Evolutionary conservation across 2,329 filamentous ascomycete genomes (phyloP).

Genomic region (Pestalotiopsis fici): DNA sequence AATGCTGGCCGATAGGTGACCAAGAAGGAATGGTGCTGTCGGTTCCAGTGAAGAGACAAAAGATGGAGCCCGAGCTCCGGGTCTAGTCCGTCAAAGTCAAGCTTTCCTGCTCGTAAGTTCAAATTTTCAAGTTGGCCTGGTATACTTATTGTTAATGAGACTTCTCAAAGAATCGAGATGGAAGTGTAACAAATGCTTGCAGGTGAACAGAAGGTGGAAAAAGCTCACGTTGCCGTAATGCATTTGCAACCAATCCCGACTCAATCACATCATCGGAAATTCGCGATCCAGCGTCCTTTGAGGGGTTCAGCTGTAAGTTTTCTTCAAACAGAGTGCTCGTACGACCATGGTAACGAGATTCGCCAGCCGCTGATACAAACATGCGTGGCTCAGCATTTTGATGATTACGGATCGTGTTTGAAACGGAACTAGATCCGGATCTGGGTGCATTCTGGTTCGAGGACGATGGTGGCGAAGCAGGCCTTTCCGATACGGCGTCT

Average conservation of each 20-base stretch:
- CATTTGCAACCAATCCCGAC: constrained; percentile 47
- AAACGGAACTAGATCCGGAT: background rate
- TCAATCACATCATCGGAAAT: constrained; percentile 42
- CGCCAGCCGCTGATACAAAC: constrained; percentile 38
- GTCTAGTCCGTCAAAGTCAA: constrained; percentile 58
- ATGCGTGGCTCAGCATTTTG: constrained; percentile 32
- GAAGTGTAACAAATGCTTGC: background rate
- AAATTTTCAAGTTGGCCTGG: constrained; percentile 46
- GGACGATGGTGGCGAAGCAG: background rate
- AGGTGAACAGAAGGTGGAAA: background rate
- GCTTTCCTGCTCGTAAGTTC: constrained; percentile 42
- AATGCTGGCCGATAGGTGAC: constrained; percentile 55
- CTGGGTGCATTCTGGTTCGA: background rate
- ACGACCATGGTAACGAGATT: constrained; percentile 49
- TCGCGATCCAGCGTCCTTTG: constrained; percentile 18
- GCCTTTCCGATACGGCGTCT: background rate
- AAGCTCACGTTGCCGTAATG: constrained; percentile 40
- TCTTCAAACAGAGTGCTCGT: constrained; percentile 51
- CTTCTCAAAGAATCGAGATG: background rate
- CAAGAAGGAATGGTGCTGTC: constrained; percentile 49
- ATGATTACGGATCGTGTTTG: constrained; percentile 3
- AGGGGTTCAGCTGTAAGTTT: constrained; percentile 18
- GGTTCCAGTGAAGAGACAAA: constrained; percentile 52
- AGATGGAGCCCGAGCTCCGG: constrained; percentile 53
- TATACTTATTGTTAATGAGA: background rate